Base-by-base conservation (phyloP, 2,329 filamentous ascomycete genomes). In the Fusarium verticillioides region DNA sequence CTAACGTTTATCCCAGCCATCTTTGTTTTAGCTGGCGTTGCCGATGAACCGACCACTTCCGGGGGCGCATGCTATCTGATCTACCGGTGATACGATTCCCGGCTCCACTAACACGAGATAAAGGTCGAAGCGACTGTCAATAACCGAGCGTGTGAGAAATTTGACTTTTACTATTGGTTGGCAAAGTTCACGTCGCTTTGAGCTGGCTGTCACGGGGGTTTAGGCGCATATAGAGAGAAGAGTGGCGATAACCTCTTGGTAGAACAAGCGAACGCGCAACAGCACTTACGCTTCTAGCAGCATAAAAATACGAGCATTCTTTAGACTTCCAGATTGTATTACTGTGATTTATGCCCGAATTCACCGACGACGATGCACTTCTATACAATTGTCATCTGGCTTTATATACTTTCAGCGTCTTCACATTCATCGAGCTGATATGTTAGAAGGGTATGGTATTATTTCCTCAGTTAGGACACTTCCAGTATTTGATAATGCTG, bases 381-480 rank as follows among this genome's bases (percentile, higher is more conserved):
- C 5, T 34, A 34, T 12, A 34, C 12, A 34, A 34, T 13, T 12
- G 12, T 2, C 12, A 34, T 34, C 12, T 34, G 5, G 32, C 32
- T 34, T 34, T 6, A 34, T 15, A 15, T 7, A 15, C 32, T 34
- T 13, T 34, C 32, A 34, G 32, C 13, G 32, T 34, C 32, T 34
- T 34, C 32, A 34, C 5, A 34, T 7, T 34, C 13, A 2, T 34
- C 1, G 12, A 11, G 30, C 30, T 30, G 11, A 30, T 3, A 11
- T 30, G 4, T 1, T 30, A 11, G 30, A 30, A 30, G 1, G 11
- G 3, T 11, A 11, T 4, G 4, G 10, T 30, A 12, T 1, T 11
- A 9, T 1, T 11, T 7, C 7, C 12, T 34, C 2, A 7, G 32
- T 7, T 7, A 2, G 2, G 32, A 7, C 32, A 34, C 12, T 34